phyloP scores from a whole-genome alignment of 352 stramenopile species.

The Pythium rishiriense region DNA sequence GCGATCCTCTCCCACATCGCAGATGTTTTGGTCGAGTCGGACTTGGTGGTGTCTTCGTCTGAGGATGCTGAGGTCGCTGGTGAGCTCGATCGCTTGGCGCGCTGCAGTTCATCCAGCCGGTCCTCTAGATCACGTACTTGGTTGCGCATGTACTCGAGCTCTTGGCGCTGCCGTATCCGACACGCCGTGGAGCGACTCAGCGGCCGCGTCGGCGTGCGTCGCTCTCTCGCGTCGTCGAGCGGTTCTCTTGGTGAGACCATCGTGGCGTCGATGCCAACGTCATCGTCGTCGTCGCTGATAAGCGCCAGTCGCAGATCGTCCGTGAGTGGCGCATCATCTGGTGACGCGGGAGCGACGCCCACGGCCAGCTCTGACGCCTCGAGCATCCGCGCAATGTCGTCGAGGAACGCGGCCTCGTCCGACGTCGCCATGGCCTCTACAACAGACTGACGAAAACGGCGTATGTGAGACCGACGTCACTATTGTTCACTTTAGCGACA shows the following conservation, averaged over 20 bases:
- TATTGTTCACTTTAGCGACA: slow-evolving; percentile 2
- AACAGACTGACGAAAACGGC: not conserved
- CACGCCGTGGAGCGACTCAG: not conserved
- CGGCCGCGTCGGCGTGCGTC: not conserved
- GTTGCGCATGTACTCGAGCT: slow-evolving; percentile 34
- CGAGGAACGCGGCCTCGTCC: slow-evolving; percentile 5
- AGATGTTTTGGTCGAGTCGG: not conserved
- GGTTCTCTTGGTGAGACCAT: not conserved
- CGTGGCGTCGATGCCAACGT: not conserved
- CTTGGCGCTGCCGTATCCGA: slow-evolving; percentile 30
- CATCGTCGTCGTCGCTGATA: not conserved
- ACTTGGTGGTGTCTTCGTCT: not conserved
- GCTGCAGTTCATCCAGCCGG: slow-evolving; percentile 16
- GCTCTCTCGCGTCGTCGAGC: not conserved
- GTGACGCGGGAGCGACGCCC: not conserved
- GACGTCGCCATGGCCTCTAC: not conserved
- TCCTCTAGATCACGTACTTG: slow-evolving; percentile 31
- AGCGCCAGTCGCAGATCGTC: not conserved
- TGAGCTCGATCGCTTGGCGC: not conserved
- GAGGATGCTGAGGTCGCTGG: not conserved
- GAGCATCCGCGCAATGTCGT: slow-evolving; percentile 3
- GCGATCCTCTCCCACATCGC: slow-evolving; percentile 35
- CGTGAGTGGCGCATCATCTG: not conserved
- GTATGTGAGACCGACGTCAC: not conserved
- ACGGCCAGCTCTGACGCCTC: not conserved